A percentile compares a stretch with the other conserved stretches of the same genome.
phyloP scores from a whole-genome alignment of 2,329 filamentous ascomycete genomes.

The Pyricularia pennisetigena region DNA sequence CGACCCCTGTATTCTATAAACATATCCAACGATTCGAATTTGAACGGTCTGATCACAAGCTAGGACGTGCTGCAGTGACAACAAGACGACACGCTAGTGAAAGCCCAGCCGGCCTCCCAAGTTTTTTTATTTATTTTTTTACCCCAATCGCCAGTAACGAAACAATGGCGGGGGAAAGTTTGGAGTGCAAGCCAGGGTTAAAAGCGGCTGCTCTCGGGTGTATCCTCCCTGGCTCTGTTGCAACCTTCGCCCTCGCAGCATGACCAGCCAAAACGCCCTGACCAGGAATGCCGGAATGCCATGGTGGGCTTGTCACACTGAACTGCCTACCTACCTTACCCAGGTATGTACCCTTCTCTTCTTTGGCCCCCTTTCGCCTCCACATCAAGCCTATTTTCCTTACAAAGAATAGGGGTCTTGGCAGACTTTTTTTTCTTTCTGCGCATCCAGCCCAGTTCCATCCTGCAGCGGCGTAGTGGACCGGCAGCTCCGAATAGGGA shows the following conservation, averaged over 20 bases:
- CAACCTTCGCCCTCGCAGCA: not conserved
- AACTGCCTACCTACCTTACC: not conserved
- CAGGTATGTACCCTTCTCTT: too few species aligned
- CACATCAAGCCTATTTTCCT: too few species aligned
- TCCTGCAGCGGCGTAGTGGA: not conserved
- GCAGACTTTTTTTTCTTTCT: not conserved
- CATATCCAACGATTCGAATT: not conserved
- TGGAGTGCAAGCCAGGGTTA: not conserved
- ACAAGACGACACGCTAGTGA: not conserved
- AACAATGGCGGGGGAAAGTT: not conserved
- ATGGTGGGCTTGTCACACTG: not conserved
- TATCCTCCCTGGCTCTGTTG: not conserved
- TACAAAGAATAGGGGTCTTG: too few species aligned
- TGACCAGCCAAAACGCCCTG: not conserved
- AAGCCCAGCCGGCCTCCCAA: not conserved
- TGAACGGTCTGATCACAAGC: not conserved
- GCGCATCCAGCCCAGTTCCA: not conserved
- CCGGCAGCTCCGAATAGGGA: not conserved
- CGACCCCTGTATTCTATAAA: not conserved
- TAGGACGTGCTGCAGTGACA: not conserved
- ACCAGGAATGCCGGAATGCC: not conserved
- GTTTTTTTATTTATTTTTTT: too few species aligned
- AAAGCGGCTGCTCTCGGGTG: not conserved
- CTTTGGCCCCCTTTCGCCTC: too few species aligned
- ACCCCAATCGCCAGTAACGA: not conserved